Conservation (phyloP, 805 yeast species). For the Komagataella pseudopastoris region DNA sequence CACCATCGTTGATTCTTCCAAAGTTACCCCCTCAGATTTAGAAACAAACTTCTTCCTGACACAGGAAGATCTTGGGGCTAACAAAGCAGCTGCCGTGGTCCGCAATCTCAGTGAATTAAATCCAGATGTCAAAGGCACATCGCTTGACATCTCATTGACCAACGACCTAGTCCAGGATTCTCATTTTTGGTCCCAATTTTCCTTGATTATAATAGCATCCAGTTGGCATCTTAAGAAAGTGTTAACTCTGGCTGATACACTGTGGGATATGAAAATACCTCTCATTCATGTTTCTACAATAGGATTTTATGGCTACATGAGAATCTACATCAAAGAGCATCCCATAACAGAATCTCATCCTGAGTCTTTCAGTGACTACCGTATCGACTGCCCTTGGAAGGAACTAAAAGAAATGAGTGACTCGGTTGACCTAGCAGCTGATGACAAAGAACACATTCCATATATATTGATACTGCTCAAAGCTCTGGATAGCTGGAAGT, state of each 20-base stretch:
- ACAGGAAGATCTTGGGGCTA: constrained; percentile 26
- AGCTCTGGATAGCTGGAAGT: constrained; percentile 29
- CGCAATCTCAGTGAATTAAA: constrained; percentile 41
- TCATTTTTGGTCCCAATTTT: constrained; percentile 32
- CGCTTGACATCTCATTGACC: constrained; percentile 7
- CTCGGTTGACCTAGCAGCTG: constrained; percentile 29
- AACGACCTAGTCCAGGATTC: constrained; percentile 5
- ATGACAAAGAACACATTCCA: constrained; percentile 56
- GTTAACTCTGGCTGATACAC: constrained; percentile 19
- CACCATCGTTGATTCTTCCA: constrained; percentile 37
- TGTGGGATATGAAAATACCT: constrained; percentile 38
- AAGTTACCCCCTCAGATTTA: constrained; percentile 28
- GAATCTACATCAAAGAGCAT: constrained; percentile 39
- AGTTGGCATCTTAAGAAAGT: constrained; percentile 11
- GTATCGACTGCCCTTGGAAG: constrained; percentile 62
- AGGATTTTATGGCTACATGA: constrained; percentile 56
- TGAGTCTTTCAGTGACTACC: constrained; percentile 43
- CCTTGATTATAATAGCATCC: constrained; percentile 28
- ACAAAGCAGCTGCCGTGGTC: constrained; percentile 25
- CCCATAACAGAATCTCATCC: constrained; percentile 71
- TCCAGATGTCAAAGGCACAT: constrained; percentile 34
- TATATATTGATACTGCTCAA: constrained; percentile 48
- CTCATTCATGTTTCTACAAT: constrained; percentile 32
- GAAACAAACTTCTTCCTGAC: constrained; percentile 51
- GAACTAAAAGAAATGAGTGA: constrained; percentile 41